Base-by-base conservation (phyloP, 2,329 filamentous ascomycete genomes). In the Teratosphaeria zuluensis region DNA sequence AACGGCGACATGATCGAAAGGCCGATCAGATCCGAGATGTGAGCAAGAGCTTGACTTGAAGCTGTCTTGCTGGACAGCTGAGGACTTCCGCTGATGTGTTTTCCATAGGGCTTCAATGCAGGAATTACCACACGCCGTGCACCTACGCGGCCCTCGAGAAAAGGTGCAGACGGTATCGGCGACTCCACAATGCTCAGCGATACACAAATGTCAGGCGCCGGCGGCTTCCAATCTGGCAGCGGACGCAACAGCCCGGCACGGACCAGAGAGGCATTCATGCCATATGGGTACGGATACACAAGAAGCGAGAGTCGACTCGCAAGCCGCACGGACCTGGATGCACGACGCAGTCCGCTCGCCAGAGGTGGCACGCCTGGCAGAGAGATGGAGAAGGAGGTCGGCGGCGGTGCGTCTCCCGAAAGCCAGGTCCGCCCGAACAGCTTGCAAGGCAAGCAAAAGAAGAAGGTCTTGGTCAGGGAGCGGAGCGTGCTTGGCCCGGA, bases 1-100 rank as follows among this genome's bases (percentile, higher is more conserved):
- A 89, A 64, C 84, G 85, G 59, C 85, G 87, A 64, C 87, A 92
- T 73, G 78, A 90, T 63, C 84, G 84, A 63, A 88, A 84, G 74
- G 84, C 80, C 73, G 86, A 88, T 67, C 58, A 63, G 19, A 67
- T 69, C 56, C 62, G 57, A 48, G 4, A 48, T 16, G 42, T 48
- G 42, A 48, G 42, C 42, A 48, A 16, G n/a, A 16, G 35, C 5
- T 5, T 38, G 35, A 42, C 35, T 2, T 14, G 6, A 35, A 35
- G 33, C 24, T 28, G 24, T 28, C 24, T 28, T 28, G 24, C 2
- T 28, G 24, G 24, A 2, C 2, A 28, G 24, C 24, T 28, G 24
- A 28, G 24, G 24, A 28, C 24, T 28, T 28, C 24, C 24, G 24
- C 24, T 28, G 24, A 28, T 28, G 24, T 28, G 24, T 4, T 28